These are phyloP conservation scores for Gastrolobium villosum DNA, from an alignment of 306 rosid genomes.

Conservation along the genomic window DNA sequence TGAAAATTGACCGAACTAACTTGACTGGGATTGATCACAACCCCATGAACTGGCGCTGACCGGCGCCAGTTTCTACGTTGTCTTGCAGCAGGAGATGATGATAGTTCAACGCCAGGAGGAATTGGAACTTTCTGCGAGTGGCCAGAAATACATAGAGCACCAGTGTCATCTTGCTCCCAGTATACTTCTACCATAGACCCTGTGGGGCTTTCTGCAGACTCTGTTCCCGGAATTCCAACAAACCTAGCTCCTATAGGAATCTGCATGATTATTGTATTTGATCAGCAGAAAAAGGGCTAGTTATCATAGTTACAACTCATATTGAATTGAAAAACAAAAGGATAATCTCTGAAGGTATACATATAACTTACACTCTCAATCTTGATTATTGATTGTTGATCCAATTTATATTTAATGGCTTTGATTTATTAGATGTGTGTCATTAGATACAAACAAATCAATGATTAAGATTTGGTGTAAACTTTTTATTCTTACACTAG, in stretches of 20 bases:
- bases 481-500: no score
- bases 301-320: constrained; percentile 10
- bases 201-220: constrained; percentile 65
- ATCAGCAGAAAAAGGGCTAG: constrained; percentile 37
- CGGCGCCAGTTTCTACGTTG: constrained; percentile 41
- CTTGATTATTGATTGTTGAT: no score
- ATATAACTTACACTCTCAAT: no score
- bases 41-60: constrained; percentile 54
- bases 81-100: constrained; percentile 48
- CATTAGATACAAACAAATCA: no score
- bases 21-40: constrained; percentile 66
- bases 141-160: constrained; percentile 74
- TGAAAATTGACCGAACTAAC: constrained; percentile 45
- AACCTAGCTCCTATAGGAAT: constrained; percentile 80
- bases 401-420: no score
- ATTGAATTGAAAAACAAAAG: background rate
- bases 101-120: constrained; percentile 53
- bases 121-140: constrained; percentile 67
- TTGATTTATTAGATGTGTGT: no score
- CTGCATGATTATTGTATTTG: constrained; percentile 52
- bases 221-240: constrained; percentile 86
- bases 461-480: no score
- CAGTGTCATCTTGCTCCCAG: constrained; percentile 90
- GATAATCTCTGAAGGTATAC: background rate
- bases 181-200: constrained; percentile 86